Percentiles rank a stretch among this genome's conserved stretches.
These are phyloP conservation scores for Sporothrix luriei DNA, from an alignment of 2,329 filamentous ascomycete genomes.

Conservation along the genomic window DNA sequence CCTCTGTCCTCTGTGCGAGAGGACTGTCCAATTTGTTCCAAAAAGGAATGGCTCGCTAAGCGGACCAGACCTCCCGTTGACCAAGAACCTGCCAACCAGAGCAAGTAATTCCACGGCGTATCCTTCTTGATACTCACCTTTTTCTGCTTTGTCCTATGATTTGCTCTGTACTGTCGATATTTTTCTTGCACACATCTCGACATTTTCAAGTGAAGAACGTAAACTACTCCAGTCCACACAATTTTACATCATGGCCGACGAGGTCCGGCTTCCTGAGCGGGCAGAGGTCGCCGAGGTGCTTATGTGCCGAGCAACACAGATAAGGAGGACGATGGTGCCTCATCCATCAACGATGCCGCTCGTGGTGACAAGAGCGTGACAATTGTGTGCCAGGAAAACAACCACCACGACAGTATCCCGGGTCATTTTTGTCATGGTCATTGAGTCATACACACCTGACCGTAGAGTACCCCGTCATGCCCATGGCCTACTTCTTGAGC, in stretches of 20 bases:
- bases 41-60: too few species aligned
- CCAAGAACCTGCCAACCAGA: too few species aligned
- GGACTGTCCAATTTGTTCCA: too few species aligned
- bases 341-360: constrained; percentile 16
- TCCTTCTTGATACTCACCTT: too few species aligned
- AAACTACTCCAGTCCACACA: neutral
- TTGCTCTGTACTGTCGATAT: neutral
- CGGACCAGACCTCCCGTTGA: too few species aligned
- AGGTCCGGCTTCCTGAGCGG: constrained; percentile 1
- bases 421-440: constrained; percentile 26
- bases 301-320: neutral
- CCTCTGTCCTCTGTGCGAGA: too few species aligned
- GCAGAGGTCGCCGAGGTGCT: constrained; percentile 4
- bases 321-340: constrained; percentile 7
- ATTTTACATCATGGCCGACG: neutral
- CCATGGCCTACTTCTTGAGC: constrained; percentile 22
- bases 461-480: constrained; percentile 35
- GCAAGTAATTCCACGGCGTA: too few species aligned
- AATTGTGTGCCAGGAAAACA: too few species aligned
- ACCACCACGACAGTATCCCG: constrained; percentile 42
- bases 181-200: neutral
- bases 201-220: neutral
- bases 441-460: constrained; percentile 41
- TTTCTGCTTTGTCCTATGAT: neutral
- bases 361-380: neutral